These are phyloP conservation scores for Lichtheimia ornata DNA, from an alignment of 371 early-diverging fungal genomes.

Conservation along the genomic window DNA sequence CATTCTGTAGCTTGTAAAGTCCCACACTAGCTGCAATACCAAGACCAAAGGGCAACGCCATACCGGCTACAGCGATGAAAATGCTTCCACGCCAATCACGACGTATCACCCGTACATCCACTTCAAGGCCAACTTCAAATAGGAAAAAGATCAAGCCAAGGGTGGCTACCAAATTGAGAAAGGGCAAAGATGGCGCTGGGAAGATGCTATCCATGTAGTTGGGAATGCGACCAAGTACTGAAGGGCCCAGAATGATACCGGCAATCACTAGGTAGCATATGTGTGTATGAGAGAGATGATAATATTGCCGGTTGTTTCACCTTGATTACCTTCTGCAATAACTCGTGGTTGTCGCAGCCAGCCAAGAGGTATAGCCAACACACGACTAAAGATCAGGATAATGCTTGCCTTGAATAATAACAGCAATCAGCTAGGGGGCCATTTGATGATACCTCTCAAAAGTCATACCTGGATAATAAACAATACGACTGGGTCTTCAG, in stretches of 20 bases:
- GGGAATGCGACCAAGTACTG: conserved; percentile 75
- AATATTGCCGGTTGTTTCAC: not conserved
- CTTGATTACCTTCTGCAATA: conserved; percentile 64
- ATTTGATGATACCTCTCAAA: not conserved
- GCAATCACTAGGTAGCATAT: conserved; percentile 55
- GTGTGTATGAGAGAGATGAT: conserved; percentile 20
- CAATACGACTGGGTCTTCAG: conserved; percentile 58
- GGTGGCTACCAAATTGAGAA: conserved; percentile 78
- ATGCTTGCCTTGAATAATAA: conserved; percentile 50
- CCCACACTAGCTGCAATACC: conserved; percentile 73
- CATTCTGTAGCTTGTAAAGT: conserved; percentile 57
- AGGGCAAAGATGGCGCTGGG: conserved; percentile 61
- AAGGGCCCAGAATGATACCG: conserved; percentile 79
- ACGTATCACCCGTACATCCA: conserved; percentile 58
- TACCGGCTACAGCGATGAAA: conserved; percentile 69
- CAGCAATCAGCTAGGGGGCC: not conserved
- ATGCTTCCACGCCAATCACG: conserved; percentile 47
- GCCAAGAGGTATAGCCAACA: conserved; percentile 59
- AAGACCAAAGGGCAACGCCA: conserved; percentile 76
- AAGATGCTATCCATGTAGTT: conserved; percentile 66
- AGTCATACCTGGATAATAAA: conserved; percentile 67
- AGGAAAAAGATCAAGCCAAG: conserved; percentile 89
- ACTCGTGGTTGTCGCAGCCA: conserved; percentile 72
- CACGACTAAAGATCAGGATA: conserved; percentile 66
- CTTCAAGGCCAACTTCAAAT: conserved; percentile 87